Percentiles rank a stretch among this genome's conserved stretches.
These are phyloP conservation scores for Exophiala dermatitidis DNA, from an alignment of 2,329 filamentous ascomycete species.

Conservation along the genomic window DNA sequence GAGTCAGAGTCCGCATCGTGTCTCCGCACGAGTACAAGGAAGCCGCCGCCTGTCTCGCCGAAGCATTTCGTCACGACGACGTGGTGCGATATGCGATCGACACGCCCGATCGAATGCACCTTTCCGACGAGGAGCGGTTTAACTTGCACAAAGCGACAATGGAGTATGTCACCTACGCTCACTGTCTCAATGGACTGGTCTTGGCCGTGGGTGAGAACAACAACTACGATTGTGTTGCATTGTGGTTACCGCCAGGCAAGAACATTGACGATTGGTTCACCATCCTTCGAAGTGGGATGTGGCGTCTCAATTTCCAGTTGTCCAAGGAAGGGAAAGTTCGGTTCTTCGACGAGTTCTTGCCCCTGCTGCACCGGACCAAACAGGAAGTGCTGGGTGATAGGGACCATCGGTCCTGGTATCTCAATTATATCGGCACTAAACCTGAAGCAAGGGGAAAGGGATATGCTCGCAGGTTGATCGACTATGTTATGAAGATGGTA, in stretches of 20 bases:
- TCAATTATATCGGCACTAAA: slow-evolving; percentile 75
- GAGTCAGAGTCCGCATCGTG: slow-evolving; percentile 57
- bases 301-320: slow-evolving; percentile 68
- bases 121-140: slow-evolving; percentile 63
- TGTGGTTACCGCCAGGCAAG: slow-evolving; percentile 72
- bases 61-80: slow-evolving; percentile 69
- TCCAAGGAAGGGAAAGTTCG: slow-evolving; percentile 63
- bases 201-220: slow-evolving; percentile 67
- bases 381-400: slow-evolving; percentile 58
- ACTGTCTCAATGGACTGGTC: slow-evolving; percentile 66
- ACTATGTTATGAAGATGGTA: slow-evolving; percentile 60
- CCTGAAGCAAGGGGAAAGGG: slow-evolving; percentile 63
- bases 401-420: slow-evolving; percentile 66
- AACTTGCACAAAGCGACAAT: slow-evolving; percentile 69
- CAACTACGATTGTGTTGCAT: slow-evolving; percentile 68
- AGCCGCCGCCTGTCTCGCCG: slow-evolving; percentile 64
- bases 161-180: slow-evolving; percentile 68
- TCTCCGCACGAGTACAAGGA: slow-evolving; percentile 61
- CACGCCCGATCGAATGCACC: slow-evolving; percentile 57
- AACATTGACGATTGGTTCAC: slow-evolving; percentile 68
- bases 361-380: slow-evolving; percentile 67
- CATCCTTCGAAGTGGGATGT: slow-evolving; percentile 66
- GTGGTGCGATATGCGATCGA: slow-evolving; percentile 63
- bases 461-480: slow-evolving; percentile 63
- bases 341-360: slow-evolving; percentile 71